Percentiles rank a stretch among this genome's conserved stretches.
phyloP scores from a whole-genome alignment of 495 filamentous ascomycete genomes.

The Lasiosphaeriaceae sp. region DNA sequence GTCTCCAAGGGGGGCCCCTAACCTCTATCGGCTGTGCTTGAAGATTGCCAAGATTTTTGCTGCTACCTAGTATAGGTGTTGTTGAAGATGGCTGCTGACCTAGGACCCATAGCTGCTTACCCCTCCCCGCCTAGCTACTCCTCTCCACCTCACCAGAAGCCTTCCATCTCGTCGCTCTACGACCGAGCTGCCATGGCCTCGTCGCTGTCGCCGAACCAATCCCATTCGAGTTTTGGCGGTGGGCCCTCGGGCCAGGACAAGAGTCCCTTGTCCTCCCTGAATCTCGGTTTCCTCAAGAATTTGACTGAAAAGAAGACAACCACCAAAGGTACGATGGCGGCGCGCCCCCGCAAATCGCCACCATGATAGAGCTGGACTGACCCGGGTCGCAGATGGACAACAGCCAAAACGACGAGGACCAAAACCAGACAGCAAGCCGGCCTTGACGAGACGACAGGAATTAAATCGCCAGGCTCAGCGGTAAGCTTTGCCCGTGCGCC shows the following conservation, averaged over 20 bases:
- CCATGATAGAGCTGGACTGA: background rate
- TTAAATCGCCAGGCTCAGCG: slow-evolving; percentile 94
- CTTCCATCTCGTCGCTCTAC: slow-evolving; percentile 31
- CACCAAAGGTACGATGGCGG: slow-evolving; percentile 24
- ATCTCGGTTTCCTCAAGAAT: slow-evolving; percentile 55
- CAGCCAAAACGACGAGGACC: slow-evolving; percentile 86
- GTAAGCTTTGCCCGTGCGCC: slow-evolving; percentile 46
- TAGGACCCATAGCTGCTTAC: slow-evolving; percentile 31
- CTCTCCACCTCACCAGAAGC: slow-evolving; percentile 30
- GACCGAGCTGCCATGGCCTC: slow-evolving; percentile 40
- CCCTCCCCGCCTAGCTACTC: slow-evolving; percentile 36
- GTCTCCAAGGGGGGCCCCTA: background rate
- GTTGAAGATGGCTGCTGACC: slow-evolving; percentile 24
- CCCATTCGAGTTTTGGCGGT: slow-evolving; percentile 27
- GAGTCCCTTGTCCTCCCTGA: slow-evolving; percentile 49
- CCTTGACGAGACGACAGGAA: slow-evolving; percentile 88
- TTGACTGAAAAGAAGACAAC: slow-evolving; percentile 60
- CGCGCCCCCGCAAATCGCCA: background rate
- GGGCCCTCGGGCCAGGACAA: slow-evolving; percentile 38
- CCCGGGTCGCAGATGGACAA: slow-evolving; percentile 63
- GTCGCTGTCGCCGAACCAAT: slow-evolving; percentile 34
- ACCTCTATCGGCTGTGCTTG: background rate
- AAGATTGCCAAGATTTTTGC: background rate
- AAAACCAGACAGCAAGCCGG: slow-evolving; percentile 95
- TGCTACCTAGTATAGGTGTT: background rate